Percentiles rank a stretch among this genome's conserved stretches.
Conservation (phyloP, 805 yeast genomes). For the Kuraishia hungarica region DNA sequence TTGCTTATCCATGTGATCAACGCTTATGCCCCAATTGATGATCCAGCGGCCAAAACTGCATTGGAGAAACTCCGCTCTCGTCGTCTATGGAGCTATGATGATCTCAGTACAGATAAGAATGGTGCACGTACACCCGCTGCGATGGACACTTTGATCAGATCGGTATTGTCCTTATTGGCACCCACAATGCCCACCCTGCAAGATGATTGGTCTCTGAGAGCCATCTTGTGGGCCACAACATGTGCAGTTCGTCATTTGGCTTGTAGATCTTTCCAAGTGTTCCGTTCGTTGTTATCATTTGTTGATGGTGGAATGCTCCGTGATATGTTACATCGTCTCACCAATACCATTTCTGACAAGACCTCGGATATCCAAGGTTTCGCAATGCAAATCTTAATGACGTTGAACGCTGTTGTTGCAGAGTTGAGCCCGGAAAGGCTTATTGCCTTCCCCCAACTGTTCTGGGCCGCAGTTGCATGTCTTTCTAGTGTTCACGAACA, state of each 20-base stretch:
- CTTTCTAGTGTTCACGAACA: slow-evolving; percentile 84
- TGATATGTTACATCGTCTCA: slow-evolving; percentile 88
- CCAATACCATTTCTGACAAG: slow-evolving; percentile 88
- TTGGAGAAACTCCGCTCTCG: slow-evolving; percentile 48
- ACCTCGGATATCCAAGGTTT: slow-evolving; percentile 90
- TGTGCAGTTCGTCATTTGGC: slow-evolving; percentile 97
- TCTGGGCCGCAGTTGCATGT: slow-evolving; percentile 94
- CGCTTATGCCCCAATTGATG: slow-evolving; percentile 41
- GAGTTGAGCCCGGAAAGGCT: slow-evolving; percentile 72
- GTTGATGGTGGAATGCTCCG: slow-evolving; percentile 83
- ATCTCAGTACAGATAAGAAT: slow-evolving; percentile 61
- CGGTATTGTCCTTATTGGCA: slow-evolving; percentile 48
- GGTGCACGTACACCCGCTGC: slow-evolving; percentile 81
- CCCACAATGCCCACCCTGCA: slow-evolving; percentile 45
- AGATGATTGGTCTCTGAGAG: slow-evolving; percentile 75
- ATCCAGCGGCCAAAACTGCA: slow-evolving; percentile 46
- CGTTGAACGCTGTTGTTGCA: slow-evolving; percentile 85
- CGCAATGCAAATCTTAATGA: slow-evolving; percentile 95
- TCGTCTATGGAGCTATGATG: slow-evolving; percentile 79
- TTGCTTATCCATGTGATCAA: slow-evolving; percentile 67
- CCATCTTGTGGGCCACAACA: slow-evolving; percentile 92
- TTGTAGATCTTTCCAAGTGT: slow-evolving; percentile 90
- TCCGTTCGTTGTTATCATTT: slow-evolving; percentile 73
- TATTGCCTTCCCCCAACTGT: slow-evolving; percentile 84
- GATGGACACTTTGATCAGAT: slow-evolving; percentile 70